Percentiles rank a stretch among this genome's conserved stretches.
phyloP scores from a whole-genome alignment of 2,329 filamentous ascomycete species.

The Fusarium continuum region DNA sequence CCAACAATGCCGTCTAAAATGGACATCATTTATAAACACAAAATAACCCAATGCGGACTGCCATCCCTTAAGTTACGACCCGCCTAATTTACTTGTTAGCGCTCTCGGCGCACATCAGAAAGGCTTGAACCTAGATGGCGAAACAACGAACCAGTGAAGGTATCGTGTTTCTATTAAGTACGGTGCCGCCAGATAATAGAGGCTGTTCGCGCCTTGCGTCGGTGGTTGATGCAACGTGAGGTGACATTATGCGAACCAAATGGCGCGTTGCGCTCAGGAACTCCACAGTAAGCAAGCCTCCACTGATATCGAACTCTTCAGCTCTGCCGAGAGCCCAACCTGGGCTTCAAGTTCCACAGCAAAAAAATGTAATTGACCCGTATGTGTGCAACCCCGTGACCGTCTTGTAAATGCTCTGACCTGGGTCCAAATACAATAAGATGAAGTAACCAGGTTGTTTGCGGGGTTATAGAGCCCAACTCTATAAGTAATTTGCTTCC shows the following conservation, averaged over 20 bases:
- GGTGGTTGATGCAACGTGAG: conserved; percentile 26
- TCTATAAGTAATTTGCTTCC: conserved; percentile 28
- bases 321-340: conserved; percentile 10
- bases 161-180: conserved; percentile 6
- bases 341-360: conserved; percentile 5
- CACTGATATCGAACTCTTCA: neutral
- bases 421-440: conserved; percentile 16
- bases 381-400: conserved; percentile 21
- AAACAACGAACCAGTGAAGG: neutral
- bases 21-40: neutral
- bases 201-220: conserved; percentile 7
- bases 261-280: conserved; percentile 16
- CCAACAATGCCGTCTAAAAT: conserved; percentile 1
- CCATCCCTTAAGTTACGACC: conserved; percentile 16
- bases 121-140: conserved; percentile 16
- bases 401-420: conserved; percentile 16
- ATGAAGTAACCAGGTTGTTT: conserved; percentile 32
- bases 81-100: conserved; percentile 13
- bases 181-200: neutral
- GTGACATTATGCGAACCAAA: conserved; percentile 17
- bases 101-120: conserved; percentile 8
- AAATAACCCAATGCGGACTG: conserved; percentile 9
- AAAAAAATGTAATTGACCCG: conserved; percentile 1
- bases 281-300: conserved; percentile 22
- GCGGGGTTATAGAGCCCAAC: conserved; percentile 28